Base-by-base conservation (phyloP, 2,329 filamentous ascomycete genomes). In the Lachnellula willkommii region DNA sequence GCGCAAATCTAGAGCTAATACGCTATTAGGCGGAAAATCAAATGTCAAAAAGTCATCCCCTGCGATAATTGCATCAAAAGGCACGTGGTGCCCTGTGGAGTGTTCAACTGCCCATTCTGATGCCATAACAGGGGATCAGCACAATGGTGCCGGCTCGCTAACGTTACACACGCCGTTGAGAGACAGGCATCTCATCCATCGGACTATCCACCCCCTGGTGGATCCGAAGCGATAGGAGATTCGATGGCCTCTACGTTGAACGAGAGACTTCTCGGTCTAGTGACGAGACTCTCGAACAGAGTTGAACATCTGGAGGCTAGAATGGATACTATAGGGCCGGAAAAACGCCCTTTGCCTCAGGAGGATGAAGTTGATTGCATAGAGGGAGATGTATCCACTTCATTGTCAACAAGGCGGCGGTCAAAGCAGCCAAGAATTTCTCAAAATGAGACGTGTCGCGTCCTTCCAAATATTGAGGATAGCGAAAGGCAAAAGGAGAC, bases 1-100 rank as follows among this genome's bases (percentile, higher is more conserved):
- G n/a, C 20, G 20, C 15, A 45, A 26, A 9, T 26, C 11, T 17
- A 45, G n/a, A 20, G 42, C 42, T 20, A 11, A n/a, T 6, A 45
- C 2, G 39, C 6, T 12, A 5, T 15, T 15, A 45, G 42, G 11
- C n/a, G 42, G 39, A 72, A 72, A 54, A 66, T 71, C 42, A 70
- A 72, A 59, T 76, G 73, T 55, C 71, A 74, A 54, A 75, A 74
- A 60, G 65, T 67, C 3, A 63, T 75, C 3, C 73, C 73, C 32
- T 75, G 73, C 62, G 66, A 66, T 45, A 74, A 72, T 53, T 76
- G 73, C 53, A 65, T 66, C 24, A 70, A 66, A 59, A 68, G 68
- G 67, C 67, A 61, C 57, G 47, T 59, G 39, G 43, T 48, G 48
- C 28, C 26, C 35, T 26, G 20, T 17, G 45, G 20, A 35, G 37